These are phyloP conservation scores for Gamsiella multidivaricata DNA, from an alignment of 192 early-diverging fungal genomes.

Conservation along the genomic window DNA sequence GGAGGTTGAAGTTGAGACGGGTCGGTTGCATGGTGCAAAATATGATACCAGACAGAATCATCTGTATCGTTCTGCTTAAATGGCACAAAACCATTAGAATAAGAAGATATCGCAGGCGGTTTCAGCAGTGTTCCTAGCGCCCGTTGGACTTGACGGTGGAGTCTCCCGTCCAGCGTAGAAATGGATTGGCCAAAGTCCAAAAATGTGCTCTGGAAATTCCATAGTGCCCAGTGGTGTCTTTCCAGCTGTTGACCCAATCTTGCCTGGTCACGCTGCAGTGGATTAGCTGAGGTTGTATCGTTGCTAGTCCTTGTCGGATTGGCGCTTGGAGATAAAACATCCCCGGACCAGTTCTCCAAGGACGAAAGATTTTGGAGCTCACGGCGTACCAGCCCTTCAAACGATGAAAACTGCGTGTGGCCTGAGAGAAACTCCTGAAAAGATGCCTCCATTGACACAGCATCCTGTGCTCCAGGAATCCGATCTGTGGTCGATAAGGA, in stretches of 20 bases:
- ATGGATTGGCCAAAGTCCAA: conserved; percentile 13
- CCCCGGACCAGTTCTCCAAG: conserved; percentile 10
- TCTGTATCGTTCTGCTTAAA: not conserved
- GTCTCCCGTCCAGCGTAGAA: conserved; percentile 10
- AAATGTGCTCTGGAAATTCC: conserved; percentile 22
- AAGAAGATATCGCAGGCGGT: not conserved
- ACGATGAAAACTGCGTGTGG: conserved; percentile 4
- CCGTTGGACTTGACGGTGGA: conserved; percentile 27
- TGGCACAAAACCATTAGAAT: too few relatives aligned
- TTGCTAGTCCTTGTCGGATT: not conserved
- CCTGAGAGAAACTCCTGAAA: conserved; percentile 20
- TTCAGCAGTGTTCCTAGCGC: not conserved
- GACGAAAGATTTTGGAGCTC: conserved; percentile 3
- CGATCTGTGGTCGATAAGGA: conserved; percentile 8
- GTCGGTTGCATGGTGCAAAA: conserved; percentile 10
- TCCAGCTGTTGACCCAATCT: not conserved
- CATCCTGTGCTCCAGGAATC: conserved; percentile 17
- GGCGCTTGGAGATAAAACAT: conserved; percentile 7
- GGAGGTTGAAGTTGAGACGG: not conserved
- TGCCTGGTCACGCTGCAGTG: not conserved
- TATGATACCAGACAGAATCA: conserved; percentile 23
- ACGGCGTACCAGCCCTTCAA: conserved; percentile 7
- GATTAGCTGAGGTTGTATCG: not conserved
- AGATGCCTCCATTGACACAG: conserved; percentile 12
- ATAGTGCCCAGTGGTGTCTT: conserved; percentile 11